These are phyloP conservation scores for Hyphopichia khmerensis DNA, from an alignment of 1,139 yeast genomes.

Conservation along the genomic window DNA sequence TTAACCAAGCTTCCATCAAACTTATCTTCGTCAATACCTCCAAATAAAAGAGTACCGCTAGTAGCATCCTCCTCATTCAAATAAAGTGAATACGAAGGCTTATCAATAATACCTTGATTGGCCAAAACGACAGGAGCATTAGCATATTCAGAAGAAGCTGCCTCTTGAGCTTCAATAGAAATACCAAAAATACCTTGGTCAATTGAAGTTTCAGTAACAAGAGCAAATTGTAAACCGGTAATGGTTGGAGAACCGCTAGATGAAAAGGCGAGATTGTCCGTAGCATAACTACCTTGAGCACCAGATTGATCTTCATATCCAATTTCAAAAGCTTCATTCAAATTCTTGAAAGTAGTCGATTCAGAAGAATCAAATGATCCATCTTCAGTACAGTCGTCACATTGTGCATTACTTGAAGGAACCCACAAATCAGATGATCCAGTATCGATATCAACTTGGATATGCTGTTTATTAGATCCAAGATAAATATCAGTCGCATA, in stretches of 20 bases:
- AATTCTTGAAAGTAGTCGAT: conserved; percentile 1
- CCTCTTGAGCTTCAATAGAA: conserved; percentile 11
- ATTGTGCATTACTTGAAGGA: conserved; percentile 2
- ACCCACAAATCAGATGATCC: conserved; percentile 35
- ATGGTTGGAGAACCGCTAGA: not conserved
- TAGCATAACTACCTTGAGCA: conserved; percentile 17
- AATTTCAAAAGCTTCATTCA: not conserved
- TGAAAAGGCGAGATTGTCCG: not conserved
- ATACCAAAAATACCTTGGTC: conserved; percentile 20
- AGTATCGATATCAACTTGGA: conserved; percentile 24
- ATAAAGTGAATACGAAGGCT: conserved; percentile 20
- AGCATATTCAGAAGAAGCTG: conserved; percentile 8
- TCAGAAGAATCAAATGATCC: conserved; percentile 1
- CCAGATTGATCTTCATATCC: not conserved
- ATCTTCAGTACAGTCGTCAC: not conserved
- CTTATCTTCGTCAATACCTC: conserved; percentile 29
- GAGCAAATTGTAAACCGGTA: conserved; percentile 14
- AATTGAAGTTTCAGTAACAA: conserved; percentile 8
- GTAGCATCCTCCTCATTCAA: conserved; percentile 13
- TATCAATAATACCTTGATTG: conserved; percentile 17
- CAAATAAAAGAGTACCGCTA: conserved; percentile 25
- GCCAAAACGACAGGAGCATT: conserved; percentile 21
- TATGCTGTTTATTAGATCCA: conserved; percentile 19
- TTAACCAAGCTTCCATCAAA: conserved; percentile 17
- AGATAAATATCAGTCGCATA: conserved; percentile 8